phyloP scores from a whole-genome alignment of 495 filamentous ascomycete species.

The Penicillium robsamsonii region DNA sequence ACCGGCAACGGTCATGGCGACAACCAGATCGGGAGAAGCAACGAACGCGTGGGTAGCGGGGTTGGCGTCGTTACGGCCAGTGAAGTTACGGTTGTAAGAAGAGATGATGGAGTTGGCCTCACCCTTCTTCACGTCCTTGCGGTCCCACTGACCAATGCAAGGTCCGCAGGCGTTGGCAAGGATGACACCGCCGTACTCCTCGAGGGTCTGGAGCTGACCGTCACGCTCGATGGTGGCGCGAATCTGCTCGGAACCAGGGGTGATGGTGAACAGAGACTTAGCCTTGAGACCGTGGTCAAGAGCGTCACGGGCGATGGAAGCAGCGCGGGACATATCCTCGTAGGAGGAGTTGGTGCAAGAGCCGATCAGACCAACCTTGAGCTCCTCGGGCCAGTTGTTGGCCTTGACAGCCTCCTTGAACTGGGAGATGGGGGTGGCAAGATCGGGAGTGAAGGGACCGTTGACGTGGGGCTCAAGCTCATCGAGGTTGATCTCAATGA shows the following conservation, averaged over 20 bases:
- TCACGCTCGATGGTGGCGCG: constrained; percentile 93
- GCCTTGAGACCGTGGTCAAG: constrained; percentile 91
- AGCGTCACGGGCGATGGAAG: constrained; percentile 92
- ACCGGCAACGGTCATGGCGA: constrained; percentile 88
- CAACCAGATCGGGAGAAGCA: constrained; percentile 94
- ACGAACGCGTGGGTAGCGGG: constrained; percentile 98
- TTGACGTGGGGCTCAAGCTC: constrained; percentile 98
- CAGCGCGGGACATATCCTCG: constrained; percentile 96
- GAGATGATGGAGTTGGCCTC: constrained; percentile 94
- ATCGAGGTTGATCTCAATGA: constrained; percentile 91
- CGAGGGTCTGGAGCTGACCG: constrained; percentile 92
- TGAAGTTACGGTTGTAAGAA: constrained; percentile 99
- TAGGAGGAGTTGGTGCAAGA: constrained; percentile 99
- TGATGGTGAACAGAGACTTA: constrained; percentile 91
- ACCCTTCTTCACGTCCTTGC: constrained; percentile 92
- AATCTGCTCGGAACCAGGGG: constrained; percentile 96
- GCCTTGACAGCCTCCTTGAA: constrained; percentile 91
- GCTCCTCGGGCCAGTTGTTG: constrained; percentile 95
- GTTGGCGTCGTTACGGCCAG: constrained; percentile 98
- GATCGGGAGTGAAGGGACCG: constrained; percentile 99
- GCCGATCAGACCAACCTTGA: constrained; percentile 90
- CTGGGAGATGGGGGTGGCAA: constrained; percentile 95
- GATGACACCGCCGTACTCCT: constrained; percentile 95
- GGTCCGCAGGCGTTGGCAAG: constrained; percentile 94
- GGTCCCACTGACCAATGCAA: constrained; percentile 88